Base-by-base conservation (phyloP, 2,329 filamentous ascomycete species). In the Botryotinia calthae region DNA sequence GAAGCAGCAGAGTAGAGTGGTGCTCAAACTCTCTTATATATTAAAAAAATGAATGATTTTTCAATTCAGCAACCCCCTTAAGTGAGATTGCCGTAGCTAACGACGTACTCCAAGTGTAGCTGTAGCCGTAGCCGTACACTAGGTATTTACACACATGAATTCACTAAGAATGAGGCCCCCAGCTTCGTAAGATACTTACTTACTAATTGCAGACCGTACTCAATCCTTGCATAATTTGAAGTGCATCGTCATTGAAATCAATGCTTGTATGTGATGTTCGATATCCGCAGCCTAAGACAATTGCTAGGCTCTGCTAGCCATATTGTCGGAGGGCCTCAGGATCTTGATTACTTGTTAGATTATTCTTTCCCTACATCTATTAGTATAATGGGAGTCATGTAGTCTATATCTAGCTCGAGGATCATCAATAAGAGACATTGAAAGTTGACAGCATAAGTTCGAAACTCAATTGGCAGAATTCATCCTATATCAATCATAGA, bases 391-490 rank as follows among this genome's bases (percentile, higher is more conserved):
- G 48, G 10, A 8, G 12, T 14, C 4, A n/a, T 1, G 4, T n/a
- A n/a, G 48, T 3, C 5, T 54, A n/a, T 54, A n/a, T 16, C 25
- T 16, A 7, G 4, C 12, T n/a, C 5, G 12, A 54, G 48, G 12
- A 54, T 54, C 48, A 51, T 16, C n/a, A 2, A 8, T 54, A 3
- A 9, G 12, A 54, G 48, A 54, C 16, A n/a, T n/a, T 1, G 5
- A n/a, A n/a, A 0, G 25, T n/a, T 7, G 2, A n/a, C 7, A 14
- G 12, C 5, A 14, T n/a, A 25, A 7, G 12, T n/a, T 54, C 12
- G 48, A 51, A 51, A n/a, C 10, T n/a, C 25, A n/a, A n/a, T 51
- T n/a, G 2, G 25, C 0, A 10, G 25, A 16, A 2, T 14, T 2
- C 12, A n/a, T 51, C 48, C 12, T 51, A 25, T 22, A 14, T 5